Evolutionary conservation across 192 early-diverging fungal genomes (phyloP).

Genomic region (Dispira simplex): DNA sequence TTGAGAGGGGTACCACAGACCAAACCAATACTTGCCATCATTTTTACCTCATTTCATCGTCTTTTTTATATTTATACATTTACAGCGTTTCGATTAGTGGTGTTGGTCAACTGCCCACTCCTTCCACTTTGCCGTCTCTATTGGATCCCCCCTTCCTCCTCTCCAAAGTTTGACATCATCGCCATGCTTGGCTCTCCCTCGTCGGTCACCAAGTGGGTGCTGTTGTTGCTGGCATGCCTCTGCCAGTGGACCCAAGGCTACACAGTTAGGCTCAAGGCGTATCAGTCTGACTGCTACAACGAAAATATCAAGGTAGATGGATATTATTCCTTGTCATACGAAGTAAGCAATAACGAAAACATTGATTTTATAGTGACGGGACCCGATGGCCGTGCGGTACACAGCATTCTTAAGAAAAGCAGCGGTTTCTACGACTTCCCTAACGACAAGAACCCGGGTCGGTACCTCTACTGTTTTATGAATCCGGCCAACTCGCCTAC

Average conservation of each 20-base stretch:
- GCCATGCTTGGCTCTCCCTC: too few species aligned
- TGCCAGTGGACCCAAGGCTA: not conserved
- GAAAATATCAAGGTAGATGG: not conserved
- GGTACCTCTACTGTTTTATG: constrained; percentile 61
- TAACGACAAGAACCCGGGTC: constrained; percentile 32
- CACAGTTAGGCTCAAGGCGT: not conserved
- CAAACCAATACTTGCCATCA: too few species aligned
- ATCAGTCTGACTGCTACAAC: constrained; percentile 4
- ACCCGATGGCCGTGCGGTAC: constrained; percentile 15
- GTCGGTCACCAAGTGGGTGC: not conserved
- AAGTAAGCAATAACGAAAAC: not conserved
- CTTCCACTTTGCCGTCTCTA: too few species aligned
- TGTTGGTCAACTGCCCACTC: too few species aligned
- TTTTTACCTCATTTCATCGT: too few species aligned
- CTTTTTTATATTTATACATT: too few species aligned
- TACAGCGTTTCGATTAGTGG: too few species aligned
- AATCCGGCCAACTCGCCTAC: constrained; percentile 45
- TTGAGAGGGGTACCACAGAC: too few species aligned
- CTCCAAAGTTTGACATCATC: too few species aligned
- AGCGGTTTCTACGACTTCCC: constrained; percentile 18
- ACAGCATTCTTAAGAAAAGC: constrained; percentile 13
- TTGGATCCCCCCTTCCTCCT: too few species aligned
- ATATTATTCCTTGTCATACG: constrained; percentile 9
- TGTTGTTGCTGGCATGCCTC: not conserved
- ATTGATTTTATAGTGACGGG: constrained; percentile 13